Evolutionary conservation across 2,329 filamentous ascomycete genomes (phyloP), one percentile per base, ranked within the genome.

Genomic region (Ophiocordyceps australis): DNA sequence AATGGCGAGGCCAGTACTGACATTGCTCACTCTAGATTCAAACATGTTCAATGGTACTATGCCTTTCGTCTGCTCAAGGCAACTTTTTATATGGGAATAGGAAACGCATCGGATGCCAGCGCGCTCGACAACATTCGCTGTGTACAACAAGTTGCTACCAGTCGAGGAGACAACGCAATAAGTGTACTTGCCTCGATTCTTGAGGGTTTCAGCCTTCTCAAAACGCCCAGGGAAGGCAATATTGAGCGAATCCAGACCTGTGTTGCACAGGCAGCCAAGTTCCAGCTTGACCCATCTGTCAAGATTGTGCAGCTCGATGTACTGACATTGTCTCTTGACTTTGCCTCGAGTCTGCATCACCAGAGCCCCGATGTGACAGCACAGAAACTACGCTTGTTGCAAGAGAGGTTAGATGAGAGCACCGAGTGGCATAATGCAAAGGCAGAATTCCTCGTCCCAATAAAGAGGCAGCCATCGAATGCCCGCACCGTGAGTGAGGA

Each of bases 41-140:
- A 73, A 41, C 73, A 78, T 37, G 55, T 63, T 7, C 64, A 71
- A 25, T 86, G 79, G 79, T 61, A 74, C 11, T 86, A 85, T 42
- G 74, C 74, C 1, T 77, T 85, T 38, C 70, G 77, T 7, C 70
- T 86, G 23, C 50, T 85, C 10, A 77, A 79, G 35, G 68, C 74
- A 0, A 69, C 74, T 0, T 63, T 83, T 23, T 67, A 75, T 31
- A 51, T 81, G 25, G 65, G 78, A 36, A 58, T 62, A 24, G 57
- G 63, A 5, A 65, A 55, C 22, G 58, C 63, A 8, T 60, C 66
- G 9, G 79, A 85, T 30, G 56, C 60, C 2, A 58, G 68, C 24
- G 62, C 73, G 0, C 49, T 82, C 3, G 73, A 80, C 13, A 76
- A 81, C 35, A 54, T 85, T n/a, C 64, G 66, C 27, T 60, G 61